Base-by-base conservation (phyloP, 106 monocot species). In the Allium fistulosum region DNA sequence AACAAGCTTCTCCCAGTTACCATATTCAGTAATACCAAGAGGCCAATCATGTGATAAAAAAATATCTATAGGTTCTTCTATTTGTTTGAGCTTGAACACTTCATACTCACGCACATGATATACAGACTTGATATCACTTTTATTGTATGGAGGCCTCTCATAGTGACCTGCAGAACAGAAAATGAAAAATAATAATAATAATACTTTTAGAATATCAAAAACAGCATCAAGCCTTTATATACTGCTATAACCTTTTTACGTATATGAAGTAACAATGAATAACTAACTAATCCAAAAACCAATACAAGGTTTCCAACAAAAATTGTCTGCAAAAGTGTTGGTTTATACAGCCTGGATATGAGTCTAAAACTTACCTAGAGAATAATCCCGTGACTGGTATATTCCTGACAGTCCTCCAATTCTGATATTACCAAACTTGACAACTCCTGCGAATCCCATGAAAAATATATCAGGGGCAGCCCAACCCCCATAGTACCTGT, bases 1-100 rank as follows among this genome's bases (percentile, higher is more conserved):
- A 65, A 87, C 28, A 80, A 97, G 97, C 70, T 72, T 79, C 68
- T 86, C 71, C 84, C 82, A 84, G 60, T 92, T 76, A 71, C 97
- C 92, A 79, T 87, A 97, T 26, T 97, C 97, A 18, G 92, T 89
- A 52, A 97, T 92, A 48, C 89, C 92, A 80, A 84, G 77, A 65
- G 92, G 97, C 97, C 97, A 97, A 77, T 97, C 97, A 81, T 97
- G 97, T 26, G 97, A 92, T n/a, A 97, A 69, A 76, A 97, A 97
- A 60, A 97, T 83, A 79, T 97, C 97, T 65, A 97, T 64, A n/a
- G 89, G 92, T 56, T 92, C 86, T 63, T 87, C 77, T 68, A 97
- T 64, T 64, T 87, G 84, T 89, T 84, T 84, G 49, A 97, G 88
- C 77, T 92, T 97, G 45, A 87, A 60, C n/a, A 92, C 97, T 82